These are phyloP conservation scores for Populus hybrid DNA, from an alignment of 441 rosid genomes.

Conservation along the genomic window DNA sequence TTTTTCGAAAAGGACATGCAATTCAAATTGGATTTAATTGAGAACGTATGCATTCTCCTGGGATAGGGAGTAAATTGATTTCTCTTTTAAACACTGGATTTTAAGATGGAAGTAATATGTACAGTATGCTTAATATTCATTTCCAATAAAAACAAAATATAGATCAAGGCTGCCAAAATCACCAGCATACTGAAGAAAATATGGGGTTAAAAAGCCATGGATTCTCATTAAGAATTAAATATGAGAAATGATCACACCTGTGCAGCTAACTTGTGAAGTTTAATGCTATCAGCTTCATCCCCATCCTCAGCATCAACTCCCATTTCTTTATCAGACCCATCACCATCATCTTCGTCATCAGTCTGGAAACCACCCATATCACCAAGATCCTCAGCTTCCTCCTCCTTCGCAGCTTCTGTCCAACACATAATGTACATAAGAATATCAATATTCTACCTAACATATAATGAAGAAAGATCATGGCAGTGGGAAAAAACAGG, in stretches of 20 bases:
- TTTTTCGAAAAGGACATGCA: neutral
- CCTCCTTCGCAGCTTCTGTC: slow-evolving; percentile 85
- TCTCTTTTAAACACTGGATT: neutral
- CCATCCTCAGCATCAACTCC: slow-evolving; percentile 81
- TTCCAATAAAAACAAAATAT: neutral
- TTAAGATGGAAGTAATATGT: neutral
- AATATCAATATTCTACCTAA: neutral
- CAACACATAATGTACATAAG: neutral
- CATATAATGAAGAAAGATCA: neutral
- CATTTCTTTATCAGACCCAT: slow-evolving; percentile 77
- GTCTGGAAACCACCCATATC: slow-evolving; percentile 89
- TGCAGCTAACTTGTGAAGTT: slow-evolving; percentile 76
- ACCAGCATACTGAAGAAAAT: neutral
- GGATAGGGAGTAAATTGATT: neutral
- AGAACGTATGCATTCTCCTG: neutral
- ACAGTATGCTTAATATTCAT: neutral
- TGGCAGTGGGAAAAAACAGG: neutral
- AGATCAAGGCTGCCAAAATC: neutral
- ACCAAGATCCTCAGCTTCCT: slow-evolving; percentile 84
- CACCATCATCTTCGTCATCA: slow-evolving; percentile 87
- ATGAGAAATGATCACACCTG: slow-evolving; percentile 48
- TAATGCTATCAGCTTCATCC: slow-evolving; percentile 81
- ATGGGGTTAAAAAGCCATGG: neutral
- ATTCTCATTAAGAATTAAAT: neutral
- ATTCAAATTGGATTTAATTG: neutral